These are phyloP conservation scores for Apiospora rasikravindrae DNA, from an alignment of 2,329 filamentous ascomycete species.

Conservation along the genomic window DNA sequence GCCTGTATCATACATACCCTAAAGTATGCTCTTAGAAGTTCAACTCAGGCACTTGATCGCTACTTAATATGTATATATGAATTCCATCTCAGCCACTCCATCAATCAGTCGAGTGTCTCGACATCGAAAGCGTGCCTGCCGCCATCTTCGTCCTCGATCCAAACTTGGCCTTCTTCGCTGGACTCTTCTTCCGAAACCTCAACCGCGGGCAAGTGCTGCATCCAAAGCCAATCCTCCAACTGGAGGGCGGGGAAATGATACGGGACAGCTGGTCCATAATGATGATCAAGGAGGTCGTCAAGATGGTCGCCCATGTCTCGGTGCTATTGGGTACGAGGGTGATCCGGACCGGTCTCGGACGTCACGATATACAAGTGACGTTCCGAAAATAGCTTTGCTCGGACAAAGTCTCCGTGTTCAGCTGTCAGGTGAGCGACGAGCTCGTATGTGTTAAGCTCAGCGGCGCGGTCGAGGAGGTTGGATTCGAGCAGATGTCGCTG, in stretches of 20 bases:
- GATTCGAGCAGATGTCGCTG: neutral
- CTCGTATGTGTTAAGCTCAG: neutral
- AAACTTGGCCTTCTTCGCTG: neutral
- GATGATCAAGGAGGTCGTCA: neutral
- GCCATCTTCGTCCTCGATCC: neutral
- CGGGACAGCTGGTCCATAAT: neutral
- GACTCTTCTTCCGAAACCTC: neutral
- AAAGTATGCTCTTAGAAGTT: neutral
- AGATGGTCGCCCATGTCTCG: neutral
- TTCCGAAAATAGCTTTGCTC: neutral
- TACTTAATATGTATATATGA: neutral
- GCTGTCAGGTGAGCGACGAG: neutral
- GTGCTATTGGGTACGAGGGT: neutral
- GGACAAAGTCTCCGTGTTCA: neutral
- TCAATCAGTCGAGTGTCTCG: neutral
- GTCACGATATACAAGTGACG: neutral
- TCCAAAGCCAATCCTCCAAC: constrained; percentile 2
- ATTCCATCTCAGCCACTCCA: neutral
- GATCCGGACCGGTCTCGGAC: neutral
- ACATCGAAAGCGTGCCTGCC: neutral
- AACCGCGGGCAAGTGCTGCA: neutral
- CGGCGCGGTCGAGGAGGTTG: neutral
- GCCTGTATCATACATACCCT: neutral
- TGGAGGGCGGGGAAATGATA: neutral
- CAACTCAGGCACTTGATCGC: neutral